A percentile compares a stretch with the other conserved stretches of the same genome.
Conservation (phyloP, 2,329 filamentous ascomycete genomes). For the Colletotrichum godetiae region DNA sequence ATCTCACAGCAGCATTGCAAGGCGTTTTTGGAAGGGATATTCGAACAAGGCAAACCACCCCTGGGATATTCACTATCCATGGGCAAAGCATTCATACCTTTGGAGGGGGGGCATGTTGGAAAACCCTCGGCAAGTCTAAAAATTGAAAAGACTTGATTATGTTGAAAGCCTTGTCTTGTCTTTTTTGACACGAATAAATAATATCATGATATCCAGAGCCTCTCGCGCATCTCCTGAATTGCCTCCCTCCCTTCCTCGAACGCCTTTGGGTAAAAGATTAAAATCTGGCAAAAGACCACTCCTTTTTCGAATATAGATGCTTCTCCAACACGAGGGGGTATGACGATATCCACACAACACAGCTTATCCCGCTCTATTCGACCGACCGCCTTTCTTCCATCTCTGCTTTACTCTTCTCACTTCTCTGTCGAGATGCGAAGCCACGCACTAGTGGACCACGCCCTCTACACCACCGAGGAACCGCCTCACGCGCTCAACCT, state of each 20-base stretch:
- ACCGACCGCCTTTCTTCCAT: too few species aligned
- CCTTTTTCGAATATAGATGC: neutral
- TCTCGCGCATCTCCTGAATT: neutral
- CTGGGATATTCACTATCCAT: neutral
- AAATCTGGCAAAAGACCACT: neutral
- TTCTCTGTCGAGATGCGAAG: neutral
- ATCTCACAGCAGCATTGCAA: slow-evolving; percentile 44
- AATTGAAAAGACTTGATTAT: neutral
- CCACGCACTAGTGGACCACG: slow-evolving; percentile 53
- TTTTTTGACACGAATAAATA: neutral
- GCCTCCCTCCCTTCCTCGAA: neutral
- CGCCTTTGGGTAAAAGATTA: neutral
- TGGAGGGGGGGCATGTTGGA: neutral
- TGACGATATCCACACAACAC: slow-evolving; percentile 14
- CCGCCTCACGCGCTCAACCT: slow-evolving; percentile 80
- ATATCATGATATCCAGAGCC: neutral
- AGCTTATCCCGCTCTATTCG: neutral
- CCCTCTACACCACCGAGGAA: slow-evolving; percentile 85
- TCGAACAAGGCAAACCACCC: neutral
- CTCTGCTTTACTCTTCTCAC: neutral
- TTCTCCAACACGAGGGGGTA: slow-evolving; percentile 19
- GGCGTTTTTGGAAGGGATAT: slow-evolving; percentile 43
- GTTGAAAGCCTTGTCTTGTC: neutral
- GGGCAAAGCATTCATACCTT: neutral
- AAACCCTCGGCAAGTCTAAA: neutral